Conservation (phyloP, 257 asterid genomes). For the Ilex asprella region DNA sequence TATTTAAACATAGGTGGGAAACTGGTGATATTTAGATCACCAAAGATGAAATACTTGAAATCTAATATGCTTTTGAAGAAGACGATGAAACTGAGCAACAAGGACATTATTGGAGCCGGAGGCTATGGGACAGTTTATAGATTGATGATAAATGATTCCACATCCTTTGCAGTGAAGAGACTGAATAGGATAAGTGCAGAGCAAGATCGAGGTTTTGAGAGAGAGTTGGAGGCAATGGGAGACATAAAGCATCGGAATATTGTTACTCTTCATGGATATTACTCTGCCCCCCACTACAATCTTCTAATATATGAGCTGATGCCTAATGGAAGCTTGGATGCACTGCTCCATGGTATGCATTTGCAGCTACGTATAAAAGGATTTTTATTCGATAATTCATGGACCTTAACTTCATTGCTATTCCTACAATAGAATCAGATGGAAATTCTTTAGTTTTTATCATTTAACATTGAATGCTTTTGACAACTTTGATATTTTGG, state of each 20-base stretch:
- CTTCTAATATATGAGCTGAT: conserved; percentile 86
- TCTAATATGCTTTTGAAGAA: conserved; percentile 48
- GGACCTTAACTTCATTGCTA: too few relatives aligned
- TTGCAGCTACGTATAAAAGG: neutral
- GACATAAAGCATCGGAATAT: conserved; percentile 85
- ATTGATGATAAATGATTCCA: conserved; percentile 36
- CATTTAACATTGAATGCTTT: too few relatives aligned
- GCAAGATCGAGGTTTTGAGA: conserved; percentile 73
- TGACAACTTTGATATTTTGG: too few relatives aligned
- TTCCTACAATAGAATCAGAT: too few relatives aligned
- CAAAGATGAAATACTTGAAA: conserved; percentile 38
- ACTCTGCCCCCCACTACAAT: conserved; percentile 62
- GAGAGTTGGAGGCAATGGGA: conserved; percentile 86
- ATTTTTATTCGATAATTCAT: too few relatives aligned
- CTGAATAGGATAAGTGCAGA: conserved; percentile 47
- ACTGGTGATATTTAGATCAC: conserved; percentile 64
- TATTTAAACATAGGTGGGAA: conserved; percentile 52
- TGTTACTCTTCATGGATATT: conserved; percentile 76
- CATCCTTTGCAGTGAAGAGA: conserved; percentile 62
- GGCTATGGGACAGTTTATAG: conserved; percentile 89
- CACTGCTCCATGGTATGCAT: conserved; percentile 58
- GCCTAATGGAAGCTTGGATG: conserved; percentile 74
- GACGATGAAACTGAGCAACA: conserved; percentile 63
- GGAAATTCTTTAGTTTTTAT: too few relatives aligned
- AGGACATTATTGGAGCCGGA: conserved; percentile 81